phyloP scores from a whole-genome alignment of 192 early-diverging fungal species.

The Diversispora eburnea region DNA sequence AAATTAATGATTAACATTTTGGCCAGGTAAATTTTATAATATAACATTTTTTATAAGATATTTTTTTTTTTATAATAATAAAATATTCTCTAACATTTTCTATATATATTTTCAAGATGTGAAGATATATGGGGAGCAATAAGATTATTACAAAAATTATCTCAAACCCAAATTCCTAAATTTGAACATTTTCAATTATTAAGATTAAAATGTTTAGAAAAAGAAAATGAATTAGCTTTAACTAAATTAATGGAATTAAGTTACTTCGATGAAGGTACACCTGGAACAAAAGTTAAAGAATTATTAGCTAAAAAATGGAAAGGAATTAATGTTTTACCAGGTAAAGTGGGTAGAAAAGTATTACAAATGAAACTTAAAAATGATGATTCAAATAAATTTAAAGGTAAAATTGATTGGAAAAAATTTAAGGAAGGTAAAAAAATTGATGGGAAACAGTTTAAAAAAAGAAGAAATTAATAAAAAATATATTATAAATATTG shows the following conservation, averaged over 20 bases:
- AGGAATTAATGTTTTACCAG: not conserved
- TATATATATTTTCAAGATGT: conserved; percentile 32
- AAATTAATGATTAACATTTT: conserved; percentile 65
- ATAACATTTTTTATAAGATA: not conserved
- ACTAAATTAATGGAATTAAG: conserved; percentile 50
- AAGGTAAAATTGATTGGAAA: too few species aligned
- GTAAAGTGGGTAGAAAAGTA: not conserved
- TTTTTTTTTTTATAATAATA: not conserved
- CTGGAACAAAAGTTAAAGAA: conserved; percentile 27
- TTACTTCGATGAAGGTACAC: conserved; percentile 35
- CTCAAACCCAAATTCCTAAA: conserved; percentile 36
- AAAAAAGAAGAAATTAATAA: too few species aligned
- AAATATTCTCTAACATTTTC: not conserved
- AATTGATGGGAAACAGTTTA: too few species aligned
- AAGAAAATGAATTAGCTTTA: conserved; percentile 48
- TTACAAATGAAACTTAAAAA: not conserved
- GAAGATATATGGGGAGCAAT: conserved; percentile 48
- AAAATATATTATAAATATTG: too few species aligned
- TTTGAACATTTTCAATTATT: conserved; percentile 47
- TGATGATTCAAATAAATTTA: not conserved
- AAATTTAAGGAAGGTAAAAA: too few species aligned
- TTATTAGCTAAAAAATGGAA: conserved; percentile 56
- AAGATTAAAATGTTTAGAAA: conserved; percentile 48
- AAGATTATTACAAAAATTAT: conserved; percentile 48
- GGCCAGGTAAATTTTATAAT: conserved; percentile 41